Evolutionary conservation across 768 basidiomycete genomes (phyloP).

Genomic region (Lentinus tigrinus): DNA sequence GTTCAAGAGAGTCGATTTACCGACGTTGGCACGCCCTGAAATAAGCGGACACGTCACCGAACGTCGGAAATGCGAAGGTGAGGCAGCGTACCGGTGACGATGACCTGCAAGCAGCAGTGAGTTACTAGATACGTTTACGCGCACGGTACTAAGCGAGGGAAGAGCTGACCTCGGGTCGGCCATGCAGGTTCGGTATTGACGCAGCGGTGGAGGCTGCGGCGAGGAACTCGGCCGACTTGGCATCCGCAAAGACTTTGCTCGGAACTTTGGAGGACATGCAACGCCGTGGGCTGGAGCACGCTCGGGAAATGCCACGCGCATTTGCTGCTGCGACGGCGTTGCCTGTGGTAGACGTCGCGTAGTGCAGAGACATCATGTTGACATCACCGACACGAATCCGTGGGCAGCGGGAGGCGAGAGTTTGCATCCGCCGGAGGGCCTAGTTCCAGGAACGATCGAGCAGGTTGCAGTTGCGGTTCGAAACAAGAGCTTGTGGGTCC

Average conservation of each 20-base stretch:
- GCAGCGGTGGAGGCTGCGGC: conserved; percentile 19
- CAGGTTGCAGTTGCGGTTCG: too few relatives aligned
- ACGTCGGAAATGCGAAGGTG: not conserved
- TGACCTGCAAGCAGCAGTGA: conserved; percentile 14
- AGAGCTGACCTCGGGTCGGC: conserved; percentile 25
- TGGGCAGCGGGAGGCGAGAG: too few relatives aligned
- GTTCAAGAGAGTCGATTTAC: conserved; percentile 75
- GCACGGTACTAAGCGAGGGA: not conserved
- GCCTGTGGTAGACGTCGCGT: not conserved
- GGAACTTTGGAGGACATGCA: conserved; percentile 2
- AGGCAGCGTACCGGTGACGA: conserved; percentile 24
- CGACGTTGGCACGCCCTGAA: conserved; percentile 73
- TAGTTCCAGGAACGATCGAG: too few relatives aligned
- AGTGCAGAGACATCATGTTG: not conserved
- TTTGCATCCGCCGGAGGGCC: too few relatives aligned
- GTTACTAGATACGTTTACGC: not conserved
- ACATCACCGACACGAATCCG: too few relatives aligned
- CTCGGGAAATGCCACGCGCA: not conserved
- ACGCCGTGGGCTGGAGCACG: not conserved
- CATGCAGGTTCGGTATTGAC: conserved; percentile 22
- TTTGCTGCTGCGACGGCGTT: not conserved
- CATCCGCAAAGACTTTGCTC: conserved; percentile 16
- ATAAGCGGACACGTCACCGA: not conserved
- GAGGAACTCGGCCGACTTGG: conserved; percentile 23
- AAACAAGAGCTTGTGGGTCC: not conserved